Base-by-base conservation (phyloP, 2,329 filamentous ascomycete species). In the Monilinia fructigena region DNA sequence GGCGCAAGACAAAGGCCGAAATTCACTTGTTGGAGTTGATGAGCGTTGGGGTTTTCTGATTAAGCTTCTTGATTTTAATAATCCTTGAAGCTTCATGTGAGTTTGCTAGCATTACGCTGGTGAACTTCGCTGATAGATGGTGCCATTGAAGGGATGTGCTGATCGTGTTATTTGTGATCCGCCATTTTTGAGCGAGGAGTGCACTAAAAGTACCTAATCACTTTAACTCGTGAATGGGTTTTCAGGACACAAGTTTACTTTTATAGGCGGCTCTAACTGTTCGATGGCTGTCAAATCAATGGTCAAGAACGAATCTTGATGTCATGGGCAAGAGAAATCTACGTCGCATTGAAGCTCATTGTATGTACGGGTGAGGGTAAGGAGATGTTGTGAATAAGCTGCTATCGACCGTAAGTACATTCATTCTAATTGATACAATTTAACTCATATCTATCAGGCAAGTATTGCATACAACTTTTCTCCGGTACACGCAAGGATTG, bases 361-460 rank as follows among this genome's bases (percentile, higher is more conserved):
- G 80, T 90, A 38, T 91, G 88, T 77, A 95, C 91, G 0, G 91
- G 91, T 66, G 91, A 94, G 90, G 56, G 91, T 94, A 89, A 89
- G 83, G 86, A 67, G 69, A 74, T 1, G 79, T 92, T 18, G 82
- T 93, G 20, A 77, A 77, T 64, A 89, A 85, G 75, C 79, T 94
- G n/a, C n/a, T 93, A 93, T 76, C 79, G 80, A 56, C 82, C 85
- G 55, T 79, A 86, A 45, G 87, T 87, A 26, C 16, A 8, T 48
- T 50, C 11, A 16, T 61, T 61, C 7, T 61, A 10, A 10, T 23
- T 26, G 4, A 8, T 50, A n/a, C 6, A 8, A 20, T 20, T 50
- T 61, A 26, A 23, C 58, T 61, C 2, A 78, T 89, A 38, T 18
- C 14, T 35, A 60, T 12, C 18, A 65, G 63, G 40, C 63, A 65